phyloP scores from a whole-genome alignment of 2,329 filamentous ascomycete species.

The Helicocarpus griseus region DNA sequence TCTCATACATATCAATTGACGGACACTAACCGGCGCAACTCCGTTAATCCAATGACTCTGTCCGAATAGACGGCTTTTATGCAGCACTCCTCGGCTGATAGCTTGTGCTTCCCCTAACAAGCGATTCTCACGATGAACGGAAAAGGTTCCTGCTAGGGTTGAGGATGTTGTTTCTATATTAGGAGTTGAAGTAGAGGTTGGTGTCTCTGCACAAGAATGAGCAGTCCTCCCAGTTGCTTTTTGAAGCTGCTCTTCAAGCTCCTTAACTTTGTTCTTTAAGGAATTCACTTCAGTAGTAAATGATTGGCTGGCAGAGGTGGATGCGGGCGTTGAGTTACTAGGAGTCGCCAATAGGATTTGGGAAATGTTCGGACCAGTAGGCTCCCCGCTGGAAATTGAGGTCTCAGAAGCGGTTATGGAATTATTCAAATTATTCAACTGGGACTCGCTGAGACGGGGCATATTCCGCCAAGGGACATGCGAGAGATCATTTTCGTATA shows the following conservation, averaged over 20 bases:
- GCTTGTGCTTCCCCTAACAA: slow-evolving; percentile 21
- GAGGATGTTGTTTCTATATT: slow-evolving; percentile 32
- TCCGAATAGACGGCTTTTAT: slow-evolving; percentile 46
- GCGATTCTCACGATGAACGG: slow-evolving; percentile 32
- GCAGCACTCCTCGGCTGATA: slow-evolving; percentile 37
- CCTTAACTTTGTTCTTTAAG: slow-evolving; percentile 31
- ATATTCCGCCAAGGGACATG: slow-evolving; percentile 11
- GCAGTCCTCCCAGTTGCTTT: slow-evolving; percentile 15
- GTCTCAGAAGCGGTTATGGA: not conserved
- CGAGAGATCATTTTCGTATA: slow-evolving; percentile 31
- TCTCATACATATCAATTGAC: slow-evolving; percentile 13
- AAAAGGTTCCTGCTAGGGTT: slow-evolving; percentile 34
- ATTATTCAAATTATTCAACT: not conserved
- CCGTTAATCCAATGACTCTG: slow-evolving; percentile 44
- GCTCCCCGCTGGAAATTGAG: slow-evolving; percentile 3
- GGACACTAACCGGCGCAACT: slow-evolving; percentile 34
- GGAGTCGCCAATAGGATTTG: slow-evolving; percentile 9
- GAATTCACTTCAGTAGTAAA: slow-evolving; percentile 26
- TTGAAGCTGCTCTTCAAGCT: slow-evolving; percentile 38
- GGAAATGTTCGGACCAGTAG: too few species aligned
- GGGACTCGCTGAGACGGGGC: not conserved
- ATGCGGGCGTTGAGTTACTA: slow-evolving; percentile 12
- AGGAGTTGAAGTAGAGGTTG: slow-evolving; percentile 17
- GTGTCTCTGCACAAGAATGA: slow-evolving; percentile 7
- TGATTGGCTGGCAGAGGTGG: slow-evolving; percentile 16